A percentile compares a stretch with the other conserved stretches of the same genome.
Evolutionary conservation across 2,329 filamentous ascomycete genomes (phyloP).

Genomic region (Tolypocladium pustulatum): DNA sequence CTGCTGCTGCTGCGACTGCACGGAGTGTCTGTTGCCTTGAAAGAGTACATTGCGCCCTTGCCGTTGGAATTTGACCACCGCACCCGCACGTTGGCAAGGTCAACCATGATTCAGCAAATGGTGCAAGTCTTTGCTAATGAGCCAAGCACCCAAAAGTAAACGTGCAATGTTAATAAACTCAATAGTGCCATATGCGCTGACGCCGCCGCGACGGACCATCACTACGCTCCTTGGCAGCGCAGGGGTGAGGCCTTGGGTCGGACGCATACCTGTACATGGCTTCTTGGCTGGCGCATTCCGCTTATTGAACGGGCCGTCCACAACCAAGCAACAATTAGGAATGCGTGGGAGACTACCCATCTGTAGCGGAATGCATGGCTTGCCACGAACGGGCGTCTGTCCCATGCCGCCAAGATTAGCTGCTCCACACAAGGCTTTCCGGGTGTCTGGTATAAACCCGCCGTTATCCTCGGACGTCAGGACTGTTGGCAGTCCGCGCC

Average conservation of each 20-base stretch:
- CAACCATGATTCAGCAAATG: not conserved
- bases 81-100: not conserved
- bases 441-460: too few relatives aligned
- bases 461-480: not conserved
- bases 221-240: not conserved
- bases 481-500: too few relatives aligned
- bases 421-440: too few relatives aligned
- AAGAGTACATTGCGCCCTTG: not conserved
- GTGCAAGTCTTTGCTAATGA: not conserved
- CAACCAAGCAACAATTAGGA: too few relatives aligned
- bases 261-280: too few relatives aligned
- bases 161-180: not conserved
- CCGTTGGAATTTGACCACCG: not conserved
- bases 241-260: not conserved
- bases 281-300: not conserved
- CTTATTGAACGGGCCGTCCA: too few relatives aligned
- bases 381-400: too few relatives aligned
- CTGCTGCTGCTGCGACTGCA: not conserved
- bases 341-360: too few relatives aligned
- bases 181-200: not conserved
- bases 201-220: not conserved
- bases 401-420: too few relatives aligned
- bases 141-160: not conserved
- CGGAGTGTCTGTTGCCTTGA: not conserved
- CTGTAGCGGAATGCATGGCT: too few relatives aligned